These are phyloP conservation scores for Pythium rhizo-oryzae DNA, from an alignment of 352 stramenopile genomes.

Conservation along the genomic window DNA sequence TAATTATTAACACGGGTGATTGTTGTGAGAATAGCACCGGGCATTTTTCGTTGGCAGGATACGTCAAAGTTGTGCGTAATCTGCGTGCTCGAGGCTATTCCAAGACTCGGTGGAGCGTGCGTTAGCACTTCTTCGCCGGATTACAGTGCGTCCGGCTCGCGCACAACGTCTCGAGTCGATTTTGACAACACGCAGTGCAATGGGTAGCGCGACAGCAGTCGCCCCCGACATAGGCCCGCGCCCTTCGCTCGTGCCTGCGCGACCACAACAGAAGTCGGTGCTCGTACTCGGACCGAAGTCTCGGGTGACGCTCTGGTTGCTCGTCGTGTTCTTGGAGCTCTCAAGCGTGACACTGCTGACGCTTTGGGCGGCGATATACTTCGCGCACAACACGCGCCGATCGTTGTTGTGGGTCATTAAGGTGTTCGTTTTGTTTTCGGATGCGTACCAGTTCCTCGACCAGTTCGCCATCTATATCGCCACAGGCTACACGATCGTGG, in stretches of 20 bases:
- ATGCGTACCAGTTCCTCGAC: constrained; percentile 13
- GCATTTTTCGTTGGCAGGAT: background rate
- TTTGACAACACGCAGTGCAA: background rate
- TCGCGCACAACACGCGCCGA: background rate
- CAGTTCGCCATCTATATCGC: constrained; percentile 1
- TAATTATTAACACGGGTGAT: constrained; percentile 20
- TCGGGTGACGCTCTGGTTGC: background rate
- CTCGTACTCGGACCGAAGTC: background rate
- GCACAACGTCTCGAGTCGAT: no score
- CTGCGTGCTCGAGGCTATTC: no score
- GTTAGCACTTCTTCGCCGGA: no score
- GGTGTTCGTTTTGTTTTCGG: constrained; percentile 17
- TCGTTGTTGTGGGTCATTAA: constrained; percentile 20
- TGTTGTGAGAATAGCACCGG: background rate
- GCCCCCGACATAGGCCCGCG: background rate
- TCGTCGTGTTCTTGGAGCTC: constrained; percentile 14
- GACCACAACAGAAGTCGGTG: background rate
- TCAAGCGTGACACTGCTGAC: constrained; percentile 7
- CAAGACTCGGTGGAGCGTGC: no score
- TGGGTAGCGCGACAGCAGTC: background rate
- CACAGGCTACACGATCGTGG: background rate
- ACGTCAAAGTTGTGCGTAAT: background rate
- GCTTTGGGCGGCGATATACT: constrained; percentile 8
- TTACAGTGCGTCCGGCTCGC: no score
- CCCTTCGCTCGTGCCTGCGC: background rate